Percentiles rank a stretch among this genome's conserved stretches.
Evolutionary conservation across 2,329 filamentous ascomycete genomes (phyloP).

Genomic region (Fonsecaea multimorphosa): DNA sequence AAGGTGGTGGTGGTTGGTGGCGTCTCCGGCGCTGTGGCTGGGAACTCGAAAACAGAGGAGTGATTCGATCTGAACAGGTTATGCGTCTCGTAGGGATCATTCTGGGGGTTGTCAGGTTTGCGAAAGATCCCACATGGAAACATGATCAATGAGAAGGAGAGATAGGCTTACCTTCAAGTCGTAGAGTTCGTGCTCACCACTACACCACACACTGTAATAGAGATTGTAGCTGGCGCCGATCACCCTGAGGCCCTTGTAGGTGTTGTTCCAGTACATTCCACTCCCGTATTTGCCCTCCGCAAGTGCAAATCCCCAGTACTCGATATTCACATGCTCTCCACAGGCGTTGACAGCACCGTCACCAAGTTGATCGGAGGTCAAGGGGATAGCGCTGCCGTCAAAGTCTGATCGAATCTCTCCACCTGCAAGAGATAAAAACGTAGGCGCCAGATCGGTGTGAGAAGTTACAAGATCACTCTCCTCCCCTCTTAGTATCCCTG

Average conservation of each 20-base stretch:
- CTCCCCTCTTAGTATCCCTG: conserved; percentile 56
- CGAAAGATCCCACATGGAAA: background rate
- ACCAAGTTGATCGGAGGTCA: conserved; percentile 39
- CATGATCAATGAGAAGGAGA: background rate
- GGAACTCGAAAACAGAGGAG: conserved; percentile 10
- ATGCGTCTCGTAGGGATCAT: conserved; percentile 47
- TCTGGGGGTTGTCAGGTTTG: conserved; percentile 34
- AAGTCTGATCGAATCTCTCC: conserved; percentile 55
- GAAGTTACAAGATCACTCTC: conserved; percentile 59
- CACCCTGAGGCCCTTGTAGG: conserved; percentile 50
- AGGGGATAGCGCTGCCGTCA: conserved; percentile 62
- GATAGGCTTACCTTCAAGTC: conserved; percentile 43
- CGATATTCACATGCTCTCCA: conserved; percentile 64
- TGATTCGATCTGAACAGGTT: conserved; percentile 41
- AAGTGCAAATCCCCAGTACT: conserved; percentile 59
- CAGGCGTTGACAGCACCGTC: conserved; percentile 38
- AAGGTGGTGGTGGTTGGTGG: conserved; percentile 33
- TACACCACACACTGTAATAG: conserved; percentile 52
- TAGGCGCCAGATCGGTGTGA: conserved; percentile 70
- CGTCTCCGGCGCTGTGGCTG: background rate
- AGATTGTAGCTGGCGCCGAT: conserved; percentile 47
- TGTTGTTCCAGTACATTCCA: conserved; percentile 38
- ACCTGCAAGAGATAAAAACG: conserved; percentile 53
- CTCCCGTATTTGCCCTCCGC: conserved; percentile 43
- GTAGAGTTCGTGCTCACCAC: conserved; percentile 50